Evolutionary conservation across 139 green algal species (phyloP).

Genomic region (Chlamydomonas asymmetrica): DNA sequence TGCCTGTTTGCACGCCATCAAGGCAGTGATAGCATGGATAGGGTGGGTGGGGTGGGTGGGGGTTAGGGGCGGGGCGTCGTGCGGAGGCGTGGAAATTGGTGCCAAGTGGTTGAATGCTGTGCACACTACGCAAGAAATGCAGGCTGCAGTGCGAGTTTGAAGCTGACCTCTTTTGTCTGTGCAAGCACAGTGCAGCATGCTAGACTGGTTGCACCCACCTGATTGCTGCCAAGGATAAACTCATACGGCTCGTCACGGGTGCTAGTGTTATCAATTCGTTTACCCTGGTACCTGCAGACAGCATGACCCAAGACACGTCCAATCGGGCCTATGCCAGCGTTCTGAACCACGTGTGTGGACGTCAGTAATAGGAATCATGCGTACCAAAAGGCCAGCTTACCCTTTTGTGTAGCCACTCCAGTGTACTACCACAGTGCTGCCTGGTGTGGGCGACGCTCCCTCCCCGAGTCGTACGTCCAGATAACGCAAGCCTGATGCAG

Average conservation of each 20-base stretch:
- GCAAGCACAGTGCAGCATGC: not conserved
- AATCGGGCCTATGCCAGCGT: too few species aligned
- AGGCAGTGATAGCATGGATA: too few species aligned
- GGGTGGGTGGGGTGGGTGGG: too few species aligned
- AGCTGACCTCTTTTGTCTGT: not conserved
- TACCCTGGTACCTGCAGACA: slow-evolving; percentile 31
- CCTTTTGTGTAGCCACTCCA: slow-evolving; percentile 71
- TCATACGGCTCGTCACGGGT: slow-evolving; percentile 72
- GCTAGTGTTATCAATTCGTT: slow-evolving; percentile 78
- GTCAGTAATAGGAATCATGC: not conserved
- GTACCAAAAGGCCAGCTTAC: slow-evolving; percentile 17
- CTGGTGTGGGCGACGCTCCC: slow-evolving; percentile 26
- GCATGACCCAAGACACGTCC: not conserved
- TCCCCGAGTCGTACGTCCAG: too few species aligned
- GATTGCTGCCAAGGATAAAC: slow-evolving; percentile 57
- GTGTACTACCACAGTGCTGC: slow-evolving; percentile 55
- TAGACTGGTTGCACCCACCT: slow-evolving; percentile 38
- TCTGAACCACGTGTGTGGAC: too few species aligned
- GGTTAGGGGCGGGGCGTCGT: too few species aligned
- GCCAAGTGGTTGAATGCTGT: too few species aligned
- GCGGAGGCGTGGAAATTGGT: too few species aligned
- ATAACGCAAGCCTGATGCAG: too few species aligned
- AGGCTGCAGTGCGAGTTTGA: not conserved
- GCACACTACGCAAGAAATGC: not conserved
- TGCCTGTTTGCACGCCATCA: slow-evolving; percentile 40